Evolutionary conservation across 257 asterid genomes (phyloP).

Genomic region (Avicennia marina): DNA sequence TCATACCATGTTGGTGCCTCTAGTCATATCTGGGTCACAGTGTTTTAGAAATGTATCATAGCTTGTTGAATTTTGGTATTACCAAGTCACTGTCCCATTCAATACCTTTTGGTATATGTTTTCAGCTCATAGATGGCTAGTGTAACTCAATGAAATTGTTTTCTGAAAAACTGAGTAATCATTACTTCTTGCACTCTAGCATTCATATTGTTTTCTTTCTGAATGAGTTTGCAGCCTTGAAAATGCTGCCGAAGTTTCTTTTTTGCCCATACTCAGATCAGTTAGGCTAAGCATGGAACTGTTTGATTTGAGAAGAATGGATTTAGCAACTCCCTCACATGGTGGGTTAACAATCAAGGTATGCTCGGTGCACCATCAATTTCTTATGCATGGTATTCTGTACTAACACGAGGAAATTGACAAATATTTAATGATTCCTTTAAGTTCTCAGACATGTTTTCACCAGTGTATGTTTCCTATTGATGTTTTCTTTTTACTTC

Average conservation of each 20-base stretch:
- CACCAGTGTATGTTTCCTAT: conserved; percentile 1
- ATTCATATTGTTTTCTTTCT: conserved; percentile 18
- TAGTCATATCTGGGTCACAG: background rate
- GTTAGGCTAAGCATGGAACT: conserved; percentile 65
- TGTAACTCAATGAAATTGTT: conserved; percentile 5
- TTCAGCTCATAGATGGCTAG: background rate
- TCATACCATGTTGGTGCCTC: background rate
- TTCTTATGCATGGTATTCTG: conserved; percentile 8
- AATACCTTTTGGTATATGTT: too few relatives aligned
- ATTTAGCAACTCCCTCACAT: conserved; percentile 27
- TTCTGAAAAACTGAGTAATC: too few relatives aligned
- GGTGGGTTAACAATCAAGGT: conserved; percentile 56
- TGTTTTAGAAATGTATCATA: background rate
- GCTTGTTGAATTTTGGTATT: background rate
- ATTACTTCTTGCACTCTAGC: too few relatives aligned
- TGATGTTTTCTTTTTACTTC: conserved; percentile 4
- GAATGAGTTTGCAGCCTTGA: conserved; percentile 60
- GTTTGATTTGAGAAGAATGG: conserved; percentile 41
- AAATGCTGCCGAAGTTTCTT: conserved; percentile 86
- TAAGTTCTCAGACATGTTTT: conserved; percentile 6
- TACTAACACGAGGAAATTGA: background rate
- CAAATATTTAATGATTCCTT: background rate
- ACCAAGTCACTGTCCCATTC: too few relatives aligned
- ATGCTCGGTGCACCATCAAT: conserved; percentile 16
- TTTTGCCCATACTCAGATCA: conserved; percentile 77